These are phyloP conservation scores for Toxoplasma gondii DNA, from an alignment of 169 alveolate genomes.

Conservation along the genomic window DNA sequence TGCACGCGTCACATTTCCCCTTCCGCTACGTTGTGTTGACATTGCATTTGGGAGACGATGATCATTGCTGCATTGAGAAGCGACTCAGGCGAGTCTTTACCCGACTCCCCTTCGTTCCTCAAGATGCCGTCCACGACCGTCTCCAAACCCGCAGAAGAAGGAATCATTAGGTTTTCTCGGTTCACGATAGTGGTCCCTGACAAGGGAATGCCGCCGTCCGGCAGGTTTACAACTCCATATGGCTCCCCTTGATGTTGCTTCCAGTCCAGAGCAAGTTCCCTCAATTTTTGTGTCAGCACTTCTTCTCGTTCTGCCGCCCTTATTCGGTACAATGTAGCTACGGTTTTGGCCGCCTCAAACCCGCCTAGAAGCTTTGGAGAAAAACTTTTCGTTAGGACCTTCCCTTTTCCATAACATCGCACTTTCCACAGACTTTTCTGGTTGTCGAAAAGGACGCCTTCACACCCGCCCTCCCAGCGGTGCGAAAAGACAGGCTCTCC, in stretches of 20 bases:
- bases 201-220: no score
- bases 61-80: neutral
- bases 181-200: neutral
- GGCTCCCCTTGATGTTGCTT: neutral
- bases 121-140: neutral
- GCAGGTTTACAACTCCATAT: no score
- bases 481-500: constrained; percentile 16
- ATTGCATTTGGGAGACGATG: neutral
- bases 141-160: neutral
- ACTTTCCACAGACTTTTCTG: constrained; percentile 24
- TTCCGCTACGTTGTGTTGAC: no score
- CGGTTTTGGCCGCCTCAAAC: constrained; percentile 1
- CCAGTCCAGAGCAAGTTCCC: constrained; percentile 12
- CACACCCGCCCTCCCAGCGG: constrained; percentile 36
- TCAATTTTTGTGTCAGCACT: neutral
- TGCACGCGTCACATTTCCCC: no score
- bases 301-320: neutral
- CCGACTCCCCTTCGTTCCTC: constrained; percentile 1
- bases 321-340: constrained; percentile 21
- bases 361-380: constrained; percentile 23
- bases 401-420: neutral
- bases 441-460: constrained; percentile 1
- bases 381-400: neutral
- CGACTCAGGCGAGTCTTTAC: neutral
- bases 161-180: neutral